Evolutionary conservation across 1,139 yeast genomes (phyloP).

Genomic region (Candida tropicalis): DNA sequence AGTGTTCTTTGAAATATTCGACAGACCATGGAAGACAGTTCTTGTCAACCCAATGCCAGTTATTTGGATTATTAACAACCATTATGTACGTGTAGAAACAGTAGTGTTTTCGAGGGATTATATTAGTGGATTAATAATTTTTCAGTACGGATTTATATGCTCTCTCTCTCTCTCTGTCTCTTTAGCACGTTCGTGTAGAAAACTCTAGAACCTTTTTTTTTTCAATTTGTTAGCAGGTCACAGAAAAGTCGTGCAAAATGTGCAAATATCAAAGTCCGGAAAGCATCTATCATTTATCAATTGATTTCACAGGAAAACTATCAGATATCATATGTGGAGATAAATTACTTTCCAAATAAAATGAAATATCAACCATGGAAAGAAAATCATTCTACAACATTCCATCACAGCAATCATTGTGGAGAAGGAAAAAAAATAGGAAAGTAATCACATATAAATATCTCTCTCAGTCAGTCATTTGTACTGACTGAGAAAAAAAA

Average conservation of each 20-base stretch:
- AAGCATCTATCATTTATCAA: too few species aligned
- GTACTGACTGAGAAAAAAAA: background rate
- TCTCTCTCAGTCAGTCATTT: too few species aligned
- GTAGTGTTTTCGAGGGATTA: too few species aligned
- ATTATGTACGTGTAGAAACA: slow-evolving; percentile 22
- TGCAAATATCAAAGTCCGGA: background rate
- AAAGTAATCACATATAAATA: background rate
- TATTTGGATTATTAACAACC: slow-evolving; percentile 55
- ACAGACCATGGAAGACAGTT: slow-evolving; percentile 93
- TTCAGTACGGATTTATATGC: too few species aligned
- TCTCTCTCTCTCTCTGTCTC: background rate
- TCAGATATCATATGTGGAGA: too few species aligned
- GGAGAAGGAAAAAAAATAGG: background rate
- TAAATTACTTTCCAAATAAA: too few species aligned
- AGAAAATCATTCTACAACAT: background rate
- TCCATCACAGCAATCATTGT: background rate
- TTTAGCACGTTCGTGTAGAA: background rate
- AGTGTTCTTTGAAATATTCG: slow-evolving; percentile 64
- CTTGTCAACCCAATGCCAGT: slow-evolving; percentile 98
- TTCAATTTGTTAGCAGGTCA: background rate
- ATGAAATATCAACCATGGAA: too few species aligned
- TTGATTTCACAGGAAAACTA: too few species aligned
- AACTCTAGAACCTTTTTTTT: slow-evolving; percentile 1
- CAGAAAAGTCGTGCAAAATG: background rate
- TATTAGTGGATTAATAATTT: too few species aligned